Conservation (phyloP, 1,139 yeast species). For the Debaryomyces sp. region DNA sequence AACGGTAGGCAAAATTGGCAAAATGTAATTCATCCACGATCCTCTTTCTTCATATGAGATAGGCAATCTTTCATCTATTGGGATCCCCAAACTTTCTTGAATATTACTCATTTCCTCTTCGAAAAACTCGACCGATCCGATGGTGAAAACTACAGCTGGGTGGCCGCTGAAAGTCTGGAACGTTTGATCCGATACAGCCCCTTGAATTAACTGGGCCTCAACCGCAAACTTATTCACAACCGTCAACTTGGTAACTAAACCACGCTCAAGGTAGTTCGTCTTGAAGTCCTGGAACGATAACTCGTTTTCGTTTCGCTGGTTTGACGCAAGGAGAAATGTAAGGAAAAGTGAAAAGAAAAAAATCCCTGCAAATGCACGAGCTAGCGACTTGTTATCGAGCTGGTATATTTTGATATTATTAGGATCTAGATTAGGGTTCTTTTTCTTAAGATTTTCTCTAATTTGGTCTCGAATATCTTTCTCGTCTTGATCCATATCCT, state of each 20-base stretch:
- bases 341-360: conserved; percentile 14
- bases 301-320: conserved; percentile 33
- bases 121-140: conserved; percentile 73
- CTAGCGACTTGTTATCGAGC: conserved; percentile 27
- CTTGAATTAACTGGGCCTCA: conserved; percentile 68
- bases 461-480: conserved; percentile 37
- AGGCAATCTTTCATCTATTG: conserved; percentile 64
- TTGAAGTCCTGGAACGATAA: conserved; percentile 93
- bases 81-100: conserved; percentile 63
- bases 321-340: conserved; percentile 17
- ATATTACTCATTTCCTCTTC: conserved; percentile 66
- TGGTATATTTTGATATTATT: conserved; percentile 36
- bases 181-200: conserved; percentile 51
- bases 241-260: conserved; percentile 72
- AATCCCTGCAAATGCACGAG: conserved; percentile 15
- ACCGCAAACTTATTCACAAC: conserved; percentile 82
- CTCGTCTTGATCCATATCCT: conserved; percentile 22
- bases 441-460: conserved; percentile 32
- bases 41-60: conserved; percentile 65
- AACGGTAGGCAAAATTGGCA: conserved; percentile 69
- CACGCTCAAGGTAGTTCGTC: conserved; percentile 77
- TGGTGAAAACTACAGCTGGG: conserved; percentile 61
- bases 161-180: conserved; percentile 36
- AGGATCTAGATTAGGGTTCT: conserved; percentile 32
- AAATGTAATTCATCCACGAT: conserved; percentile 54